Base-by-base conservation (phyloP, 1,284 basidiomycete genomes). In the Omphalotus olearius region DNA sequence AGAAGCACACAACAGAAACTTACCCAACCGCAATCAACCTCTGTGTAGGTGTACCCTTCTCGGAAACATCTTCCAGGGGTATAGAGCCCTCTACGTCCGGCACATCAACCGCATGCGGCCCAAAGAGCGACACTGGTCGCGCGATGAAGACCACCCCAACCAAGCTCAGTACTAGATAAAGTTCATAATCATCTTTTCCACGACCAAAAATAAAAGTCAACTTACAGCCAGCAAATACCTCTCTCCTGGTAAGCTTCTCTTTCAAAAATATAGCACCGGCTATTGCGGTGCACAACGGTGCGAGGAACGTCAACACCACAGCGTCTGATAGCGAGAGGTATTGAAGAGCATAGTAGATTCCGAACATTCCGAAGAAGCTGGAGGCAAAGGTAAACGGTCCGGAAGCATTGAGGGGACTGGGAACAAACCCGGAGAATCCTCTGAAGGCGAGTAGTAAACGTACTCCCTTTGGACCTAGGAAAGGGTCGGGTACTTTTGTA, bases 281-380 rank as follows among this genome's bases (percentile, higher is more conserved):
- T n/a, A 91, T 63, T 0, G 80, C 83, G 0, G 87, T 89, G 9
- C 77, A 73, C 51, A 84, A 75, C 0, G 91, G 91, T 0, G 78
- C 67, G 7, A 94, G 73, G 69, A 92, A 93, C 0, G 83, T 83
- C 45, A 94, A 71, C 13, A 89, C 85, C 0, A 83, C 85, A 0
- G 85, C 80, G 62, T 93, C 90, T 10, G 85, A 86, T 0, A 92
- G 70, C 0, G 85, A 82, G 18, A 88, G 72, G 56, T 79, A 84
- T 53, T 83, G 74, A 10, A 91, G 68, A 1, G 84, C 80, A 62
- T 82, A 87, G 64, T 91, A 92, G 1, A 82, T 69, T 23, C 76
- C 82, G 56, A 79, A 81, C n/a, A 88, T 69, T 0, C 79, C 81
- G 53, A 82, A 72, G 59, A 83, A 85, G 13, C 80, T 83, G 57